These are phyloP conservation scores for Dichotomocladium elegans DNA, from an alignment of 371 early-diverging fungal genomes.

Conservation along the genomic window DNA sequence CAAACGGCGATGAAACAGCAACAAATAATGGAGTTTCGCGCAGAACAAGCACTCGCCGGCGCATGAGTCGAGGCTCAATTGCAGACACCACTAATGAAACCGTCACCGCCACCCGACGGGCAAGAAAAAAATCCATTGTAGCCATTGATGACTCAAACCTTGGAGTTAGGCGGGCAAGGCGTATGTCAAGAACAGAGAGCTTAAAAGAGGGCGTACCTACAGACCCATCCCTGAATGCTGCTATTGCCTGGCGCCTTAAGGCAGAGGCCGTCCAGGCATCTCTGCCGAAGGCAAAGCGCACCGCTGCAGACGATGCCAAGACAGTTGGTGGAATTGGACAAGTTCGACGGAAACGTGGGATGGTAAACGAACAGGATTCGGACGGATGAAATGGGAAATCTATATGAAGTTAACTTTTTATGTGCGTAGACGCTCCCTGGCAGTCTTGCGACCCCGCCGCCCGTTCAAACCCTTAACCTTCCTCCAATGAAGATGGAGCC, in stretches of 20 bases:
- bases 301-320: too few species aligned
- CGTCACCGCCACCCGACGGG: neutral
- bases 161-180: slow-evolving; percentile 5
- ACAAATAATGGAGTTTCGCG: neutral
- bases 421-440: slow-evolving; percentile 43
- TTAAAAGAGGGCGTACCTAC: slow-evolving; percentile 41
- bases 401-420: neutral
- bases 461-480: slow-evolving; percentile 31
- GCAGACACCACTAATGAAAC: neutral
- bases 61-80: slow-evolving; percentile 2
- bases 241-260: slow-evolving; percentile 21
- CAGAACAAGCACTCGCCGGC: neutral
- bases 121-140: slow-evolving; percentile 16
- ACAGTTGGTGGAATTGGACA: too few species aligned
- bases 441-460: slow-evolving; percentile 42
- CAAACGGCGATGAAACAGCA: slow-evolving; percentile 14
- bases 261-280: slow-evolving; percentile 16
- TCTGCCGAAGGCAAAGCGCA: too few species aligned
- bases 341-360: slow-evolving; percentile 34
- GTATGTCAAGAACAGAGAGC: slow-evolving; percentile 34
- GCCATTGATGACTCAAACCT: slow-evolving; percentile 11
- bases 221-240: slow-evolving; percentile 22
- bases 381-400: neutral
- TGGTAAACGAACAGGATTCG: slow-evolving; percentile 29
- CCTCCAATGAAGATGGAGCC: slow-evolving; percentile 53